These are phyloP conservation scores for sunflower (Helianthus annuus) DNA, from an alignment of 129 eudicot genomes.

Conservation along the genomic window HanXRQr2.0-SUNRISE NC_035435.2:27229548-27230047, in stretches of 20 bases:
- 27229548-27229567: slow-evolving; percentile 58
- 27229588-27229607: slow-evolving; percentile 47
- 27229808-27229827: slow-evolving; percentile 24
- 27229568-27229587: slow-evolving; percentile 54
- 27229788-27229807: slow-evolving; percentile 10
- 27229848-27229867: slow-evolving; percentile 47
- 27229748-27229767: slow-evolving; percentile 25
- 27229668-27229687: slow-evolving; percentile 51
- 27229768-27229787: slow-evolving; percentile 39
- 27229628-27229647: slow-evolving; percentile 47
- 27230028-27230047: slow-evolving; percentile 84
- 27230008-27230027: slow-evolving; percentile 45
- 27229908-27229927: slow-evolving; percentile 45
- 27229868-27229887: slow-evolving; percentile 50
- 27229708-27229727: slow-evolving; percentile 53
- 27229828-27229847: slow-evolving; percentile 58
- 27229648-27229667: slow-evolving; percentile 48
- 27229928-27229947: slow-evolving; percentile 50
- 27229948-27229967: slow-evolving; percentile 58
- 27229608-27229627: slow-evolving; percentile 35
- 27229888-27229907: slow-evolving; percentile 28
- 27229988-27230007: slow-evolving; percentile 42
- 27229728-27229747: slow-evolving; percentile 17
- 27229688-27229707: slow-evolving; percentile 56
- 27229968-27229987: slow-evolving; percentile 24